Base-by-base conservation (phyloP, 768 basidiomycete genomes). In the Podaxis sp. region DNA sequence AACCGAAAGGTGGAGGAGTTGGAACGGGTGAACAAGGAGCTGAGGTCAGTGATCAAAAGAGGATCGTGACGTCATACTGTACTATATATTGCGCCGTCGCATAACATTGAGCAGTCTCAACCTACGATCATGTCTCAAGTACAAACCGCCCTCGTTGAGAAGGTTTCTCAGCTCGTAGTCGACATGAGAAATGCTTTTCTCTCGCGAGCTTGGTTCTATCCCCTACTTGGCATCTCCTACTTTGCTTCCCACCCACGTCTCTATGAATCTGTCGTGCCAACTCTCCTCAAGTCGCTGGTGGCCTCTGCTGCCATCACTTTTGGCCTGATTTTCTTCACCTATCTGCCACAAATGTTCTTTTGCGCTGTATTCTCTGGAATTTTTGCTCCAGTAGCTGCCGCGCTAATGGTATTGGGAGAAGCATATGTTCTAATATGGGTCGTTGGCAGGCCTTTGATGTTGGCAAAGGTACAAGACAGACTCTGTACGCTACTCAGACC, bases 1-100 rank as follows among this genome's bases (percentile, higher is more conserved):
- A 84, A 88, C 71, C 77, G 76, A 66, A 93, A 89, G 75, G 76
- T 95, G 37, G 87, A 87, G 66, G 69, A 65, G 33, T 70, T 95
- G 73, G 95, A 94, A 73, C 83, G 78, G 70, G 82, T 85, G 76
- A 95, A 96, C 70, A 74, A 67, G 12, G 82, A 84, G 65, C 72
- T 93, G 74, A 91, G 77, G 73, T 73, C 81, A 3, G 66, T 91
- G 61, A 77, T 79, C 13, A 80, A 75, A 63, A 77, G 74, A 11
- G 64, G 56, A 64, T 60, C 54, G 64, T 71, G 69, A 70, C 70
- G 66, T 70, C 67, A 71, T 49, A 53, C 54, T 15, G 60, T 67
- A 64, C 33, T 38, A 22, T 55, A 63, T 67, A 68, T 65, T 62
- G 51, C 59, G 56, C 57, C 22, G 30, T 24, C 36, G 24, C 38